Conservation (phyloP, 257 asterid species). For the Verbena officinalis region DNA sequence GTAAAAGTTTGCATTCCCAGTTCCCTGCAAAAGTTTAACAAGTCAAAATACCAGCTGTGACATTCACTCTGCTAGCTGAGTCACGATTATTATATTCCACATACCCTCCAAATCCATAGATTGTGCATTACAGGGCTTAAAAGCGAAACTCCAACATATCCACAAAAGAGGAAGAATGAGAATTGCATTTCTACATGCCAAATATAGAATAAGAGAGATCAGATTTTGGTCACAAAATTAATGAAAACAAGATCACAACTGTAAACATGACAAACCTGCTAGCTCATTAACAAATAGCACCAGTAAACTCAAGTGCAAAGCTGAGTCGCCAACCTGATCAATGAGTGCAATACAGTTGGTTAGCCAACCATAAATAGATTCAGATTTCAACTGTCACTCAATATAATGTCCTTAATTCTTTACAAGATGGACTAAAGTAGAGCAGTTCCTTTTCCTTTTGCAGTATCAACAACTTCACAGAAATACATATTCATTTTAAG, state of each 20-base stretch:
- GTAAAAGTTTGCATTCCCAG: slow-evolving; percentile 98
- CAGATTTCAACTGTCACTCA: slow-evolving; percentile 17
- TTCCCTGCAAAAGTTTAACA: slow-evolving; percentile 64
- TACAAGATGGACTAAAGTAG: slow-evolving; percentile 1
- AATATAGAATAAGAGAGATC: slow-evolving; percentile 29
- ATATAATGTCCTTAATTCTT: background rate
- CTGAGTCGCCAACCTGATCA: slow-evolving; percentile 92
- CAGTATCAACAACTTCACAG: background rate
- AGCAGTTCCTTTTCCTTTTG: slow-evolving; percentile 7
- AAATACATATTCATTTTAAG: background rate
- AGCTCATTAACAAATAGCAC: slow-evolving; percentile 82
- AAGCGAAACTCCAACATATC: slow-evolving; percentile 87
- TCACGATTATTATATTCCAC: slow-evolving; percentile 29
- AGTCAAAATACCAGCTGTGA: slow-evolving; percentile 22
- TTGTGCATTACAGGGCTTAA: slow-evolving; percentile 98
- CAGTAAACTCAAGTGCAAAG: slow-evolving; percentile 84
- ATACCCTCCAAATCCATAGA: slow-evolving; percentile 99
- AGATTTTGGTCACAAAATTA: slow-evolving; percentile 19
- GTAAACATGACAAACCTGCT: slow-evolving; percentile 53
- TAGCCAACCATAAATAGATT: slow-evolving; percentile 13
- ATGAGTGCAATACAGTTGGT: slow-evolving; percentile 18
- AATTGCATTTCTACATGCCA: slow-evolving; percentile 77
- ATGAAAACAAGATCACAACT: slow-evolving; percentile 13
- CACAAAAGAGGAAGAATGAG: slow-evolving; percentile 90
- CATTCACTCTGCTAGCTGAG: slow-evolving; percentile 9